Percentiles rank a stretch among this genome's conserved stretches.
These are phyloP conservation scores for Saprolegnia diclina DNA, from an alignment of 352 stramenopile genomes.

Conservation along the genomic window DNA sequence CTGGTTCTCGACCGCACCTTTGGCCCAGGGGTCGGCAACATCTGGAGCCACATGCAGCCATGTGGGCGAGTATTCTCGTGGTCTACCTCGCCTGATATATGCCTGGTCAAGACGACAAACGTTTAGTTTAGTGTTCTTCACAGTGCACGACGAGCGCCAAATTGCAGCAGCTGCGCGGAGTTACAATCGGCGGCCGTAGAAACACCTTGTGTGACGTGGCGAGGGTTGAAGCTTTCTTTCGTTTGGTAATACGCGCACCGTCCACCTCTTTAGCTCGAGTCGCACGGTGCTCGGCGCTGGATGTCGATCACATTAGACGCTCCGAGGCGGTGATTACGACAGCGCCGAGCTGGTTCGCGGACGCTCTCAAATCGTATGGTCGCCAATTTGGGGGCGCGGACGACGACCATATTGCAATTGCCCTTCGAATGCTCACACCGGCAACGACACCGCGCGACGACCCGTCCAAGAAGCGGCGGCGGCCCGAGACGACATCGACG, in stretches of 20 bases:
- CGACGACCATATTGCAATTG: not conserved
- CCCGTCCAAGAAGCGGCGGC: constrained; percentile 1
- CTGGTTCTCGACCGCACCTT: no score
- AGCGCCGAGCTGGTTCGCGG: constrained; percentile 1
- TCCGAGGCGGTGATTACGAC: constrained; percentile 7
- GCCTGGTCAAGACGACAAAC: no score
- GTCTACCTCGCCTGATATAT: no score
- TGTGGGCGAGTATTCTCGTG: no score
- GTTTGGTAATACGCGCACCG: no score
- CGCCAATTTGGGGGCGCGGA: not conserved
- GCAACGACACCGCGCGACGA: constrained; percentile 2
- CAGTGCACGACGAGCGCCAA: no score
- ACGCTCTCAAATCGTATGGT: not conserved
- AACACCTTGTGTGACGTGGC: constrained; percentile 1
- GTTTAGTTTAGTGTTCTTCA: no score
- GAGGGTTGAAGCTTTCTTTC: not conserved
- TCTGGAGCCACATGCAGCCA: no score
- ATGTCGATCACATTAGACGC: no score
- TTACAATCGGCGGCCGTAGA: not conserved
- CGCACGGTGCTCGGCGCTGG: not conserved
- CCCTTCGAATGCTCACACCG: not conserved
- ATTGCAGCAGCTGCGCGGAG: no score
- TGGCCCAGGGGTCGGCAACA: no score
- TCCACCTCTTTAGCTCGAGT: not conserved
- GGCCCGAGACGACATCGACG: not conserved